phyloP scores from a whole-genome alignment of 2,329 filamentous ascomycete genomes.

The Neofusicoccum kwambonambiense region DNA sequence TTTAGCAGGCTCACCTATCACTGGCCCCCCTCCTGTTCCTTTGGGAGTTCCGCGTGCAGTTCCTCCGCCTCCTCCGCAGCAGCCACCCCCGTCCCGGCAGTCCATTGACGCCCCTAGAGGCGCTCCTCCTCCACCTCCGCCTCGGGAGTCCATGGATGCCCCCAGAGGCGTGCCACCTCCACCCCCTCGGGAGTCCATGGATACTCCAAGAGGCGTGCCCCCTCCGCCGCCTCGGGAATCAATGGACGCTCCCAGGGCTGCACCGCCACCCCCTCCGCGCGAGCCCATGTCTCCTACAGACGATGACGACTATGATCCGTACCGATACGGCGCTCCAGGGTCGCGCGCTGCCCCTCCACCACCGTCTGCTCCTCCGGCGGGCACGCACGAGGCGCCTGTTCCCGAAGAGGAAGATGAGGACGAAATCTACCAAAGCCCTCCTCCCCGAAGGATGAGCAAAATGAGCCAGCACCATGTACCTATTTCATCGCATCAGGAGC shows the following conservation, averaged over 20 bases:
- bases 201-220: conserved; percentile 68
- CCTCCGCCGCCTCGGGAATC: conserved; percentile 55
- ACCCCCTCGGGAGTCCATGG: conserved; percentile 66
- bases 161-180: conserved; percentile 67
- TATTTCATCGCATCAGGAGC: conserved; percentile 35
- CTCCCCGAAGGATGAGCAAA: conserved; percentile 27
- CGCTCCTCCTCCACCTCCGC: conserved; percentile 66
- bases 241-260: conserved; percentile 45
- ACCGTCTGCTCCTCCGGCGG: conserved; percentile 36
- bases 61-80: conserved; percentile 57
- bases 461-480: conserved; percentile 31
- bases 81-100: conserved; percentile 52
- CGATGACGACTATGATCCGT: conserved; percentile 70
- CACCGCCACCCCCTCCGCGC: conserved; percentile 60
- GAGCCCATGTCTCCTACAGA: conserved; percentile 30
- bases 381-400: conserved; percentile 17
- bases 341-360: conserved; percentile 34
- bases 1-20: conserved; percentile 48
- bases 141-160: conserved; percentile 66
- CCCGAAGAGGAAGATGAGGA: conserved; percentile 31
- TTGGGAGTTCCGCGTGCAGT: conserved; percentile 41
- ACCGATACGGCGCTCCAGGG: conserved; percentile 47
- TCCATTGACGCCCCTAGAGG: conserved; percentile 71
- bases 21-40: conserved; percentile 31
- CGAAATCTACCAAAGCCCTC: conserved; percentile 35